These are phyloP conservation scores for Penicillium sp. DNA, from an alignment of 2,329 filamentous ascomycete genomes.

Conservation along the genomic window DNA sequence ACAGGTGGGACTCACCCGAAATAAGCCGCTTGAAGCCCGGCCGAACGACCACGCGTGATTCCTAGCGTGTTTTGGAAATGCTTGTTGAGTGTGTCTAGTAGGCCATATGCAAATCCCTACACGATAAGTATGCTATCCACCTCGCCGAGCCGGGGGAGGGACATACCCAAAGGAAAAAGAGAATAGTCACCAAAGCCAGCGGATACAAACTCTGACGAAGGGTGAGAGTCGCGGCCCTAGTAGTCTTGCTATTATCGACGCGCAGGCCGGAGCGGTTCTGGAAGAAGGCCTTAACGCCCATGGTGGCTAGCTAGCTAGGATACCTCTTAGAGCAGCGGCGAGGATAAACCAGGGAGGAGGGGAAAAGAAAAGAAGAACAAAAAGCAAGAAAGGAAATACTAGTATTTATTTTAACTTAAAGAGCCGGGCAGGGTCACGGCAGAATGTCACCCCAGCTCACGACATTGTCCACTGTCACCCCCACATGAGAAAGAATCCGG, in stretches of 20 bases:
- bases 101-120: slow-evolving; percentile 54
- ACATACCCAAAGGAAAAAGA: slow-evolving; percentile 58
- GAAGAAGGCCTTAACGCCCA: slow-evolving; percentile 35
- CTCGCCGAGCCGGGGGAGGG: no score
- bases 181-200: slow-evolving; percentile 50
- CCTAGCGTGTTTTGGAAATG: slow-evolving; percentile 62
- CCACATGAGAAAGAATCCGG: slow-evolving; percentile 4
- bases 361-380: neutral
- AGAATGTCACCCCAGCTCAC: slow-evolving; percentile 14
- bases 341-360: no score
- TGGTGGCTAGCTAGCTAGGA: slow-evolving; percentile 13
- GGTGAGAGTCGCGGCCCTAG: slow-evolving; percentile 48
- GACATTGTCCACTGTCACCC: neutral
- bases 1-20: slow-evolving; percentile 55
- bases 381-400: slow-evolving; percentile 1
- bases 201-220: slow-evolving; percentile 50
- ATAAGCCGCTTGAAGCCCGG: slow-evolving; percentile 67
- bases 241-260: slow-evolving; percentile 41
- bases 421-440: slow-evolving; percentile 9
- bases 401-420: neutral
- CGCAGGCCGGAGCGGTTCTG: slow-evolving; percentile 37
- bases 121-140: neutral
- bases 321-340: no score
- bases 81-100: slow-evolving; percentile 56
- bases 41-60: slow-evolving; percentile 61